Conservation (phyloP, 306 rosid genomes). For the Pyrus communis region DNA sequence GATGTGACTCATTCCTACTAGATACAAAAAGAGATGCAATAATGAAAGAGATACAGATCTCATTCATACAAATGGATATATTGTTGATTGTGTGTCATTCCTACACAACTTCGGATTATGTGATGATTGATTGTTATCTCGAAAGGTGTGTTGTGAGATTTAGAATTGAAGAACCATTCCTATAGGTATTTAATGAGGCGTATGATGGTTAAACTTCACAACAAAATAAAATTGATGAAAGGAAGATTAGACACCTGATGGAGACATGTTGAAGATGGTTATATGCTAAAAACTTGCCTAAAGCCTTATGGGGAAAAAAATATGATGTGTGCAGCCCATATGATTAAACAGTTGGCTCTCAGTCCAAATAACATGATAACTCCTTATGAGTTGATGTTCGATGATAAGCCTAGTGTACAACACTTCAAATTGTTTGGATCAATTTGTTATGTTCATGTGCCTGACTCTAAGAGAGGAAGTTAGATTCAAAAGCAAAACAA, state of each 20-base stretch:
- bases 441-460: neutral
- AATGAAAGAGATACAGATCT: too few relatives aligned
- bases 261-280: neutral
- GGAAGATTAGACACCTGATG: neutral
- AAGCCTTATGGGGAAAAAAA: neutral
- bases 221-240: neutral
- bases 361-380: neutral
- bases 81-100: too few relatives aligned
- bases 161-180: too few relatives aligned
- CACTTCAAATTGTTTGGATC: neutral
- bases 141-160: too few relatives aligned
- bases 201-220: too few relatives aligned
- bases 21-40: too few relatives aligned
- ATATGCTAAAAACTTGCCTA: neutral
- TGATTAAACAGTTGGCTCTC: neutral
- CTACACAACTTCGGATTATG: too few relatives aligned
- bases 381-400: neutral
- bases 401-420: neutral
- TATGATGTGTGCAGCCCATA: neutral
- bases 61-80: too few relatives aligned
- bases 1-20: too few relatives aligned
- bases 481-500: neutral
- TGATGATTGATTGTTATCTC: too few relatives aligned
- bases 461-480: conserved; percentile 4
- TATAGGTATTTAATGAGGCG: too few relatives aligned